Evolutionary conservation across 371 early-diverging fungal genomes (phyloP).

Genomic region (Mucor lusitanicus): DNA sequence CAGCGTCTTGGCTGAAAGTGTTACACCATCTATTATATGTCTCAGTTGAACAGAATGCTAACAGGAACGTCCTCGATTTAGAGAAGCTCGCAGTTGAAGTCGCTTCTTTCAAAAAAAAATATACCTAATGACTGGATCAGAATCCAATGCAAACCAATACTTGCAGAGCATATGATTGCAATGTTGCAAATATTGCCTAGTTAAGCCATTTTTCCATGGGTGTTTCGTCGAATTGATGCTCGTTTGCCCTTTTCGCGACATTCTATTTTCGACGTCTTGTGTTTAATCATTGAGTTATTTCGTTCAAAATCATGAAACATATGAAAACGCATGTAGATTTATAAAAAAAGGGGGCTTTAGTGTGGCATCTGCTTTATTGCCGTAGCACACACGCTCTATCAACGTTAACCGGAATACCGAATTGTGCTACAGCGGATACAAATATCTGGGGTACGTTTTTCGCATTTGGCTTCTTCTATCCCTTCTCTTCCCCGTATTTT

Average conservation of each 20-base stretch:
- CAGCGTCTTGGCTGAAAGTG: not conserved
- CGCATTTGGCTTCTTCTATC: not conserved
- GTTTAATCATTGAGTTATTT: not conserved
- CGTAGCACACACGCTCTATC: not conserved
- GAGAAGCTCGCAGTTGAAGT: not conserved
- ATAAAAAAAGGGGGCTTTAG: not conserved
- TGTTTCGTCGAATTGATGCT: not conserved
- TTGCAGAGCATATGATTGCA: not conserved
- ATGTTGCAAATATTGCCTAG: not conserved
- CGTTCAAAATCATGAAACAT: not conserved
- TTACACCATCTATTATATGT: not conserved
- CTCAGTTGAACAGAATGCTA: not conserved
- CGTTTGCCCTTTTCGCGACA: not conserved
- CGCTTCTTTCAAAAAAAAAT: not conserved
- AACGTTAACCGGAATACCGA: not conserved
- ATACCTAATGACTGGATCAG: not conserved
- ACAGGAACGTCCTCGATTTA: not conserved
- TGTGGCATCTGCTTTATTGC: not conserved
- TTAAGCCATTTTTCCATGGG: not conserved
- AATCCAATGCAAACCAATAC: not conserved
- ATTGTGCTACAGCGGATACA: not conserved
- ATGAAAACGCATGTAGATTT: not conserved
- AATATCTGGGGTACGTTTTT: not conserved
- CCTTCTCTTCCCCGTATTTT: not conserved
- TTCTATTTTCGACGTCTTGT: not conserved